phyloP scores from a whole-genome alignment of 352 stramenopile genomes.

The Elongisporangium senticosum region DNA sequence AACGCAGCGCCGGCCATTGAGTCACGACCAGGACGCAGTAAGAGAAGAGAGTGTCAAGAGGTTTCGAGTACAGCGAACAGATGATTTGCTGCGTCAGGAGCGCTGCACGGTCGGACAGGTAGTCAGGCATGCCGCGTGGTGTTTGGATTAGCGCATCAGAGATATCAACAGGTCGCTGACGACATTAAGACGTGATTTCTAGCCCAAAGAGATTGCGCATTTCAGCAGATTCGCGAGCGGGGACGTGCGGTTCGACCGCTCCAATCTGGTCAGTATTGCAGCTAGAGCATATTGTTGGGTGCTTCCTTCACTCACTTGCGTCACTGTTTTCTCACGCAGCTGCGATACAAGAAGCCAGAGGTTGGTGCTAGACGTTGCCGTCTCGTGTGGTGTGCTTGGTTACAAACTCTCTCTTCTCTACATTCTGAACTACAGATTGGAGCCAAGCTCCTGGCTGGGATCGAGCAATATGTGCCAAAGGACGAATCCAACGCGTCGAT shows the following conservation, averaged over 20 bases:
- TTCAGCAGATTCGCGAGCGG: conserved; percentile 55
- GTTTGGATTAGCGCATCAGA: not conserved
- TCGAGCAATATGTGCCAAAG: conserved; percentile 45
- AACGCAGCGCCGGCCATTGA: not conserved
- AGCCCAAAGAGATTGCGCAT: conserved; percentile 59
- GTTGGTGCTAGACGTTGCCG: not conserved
- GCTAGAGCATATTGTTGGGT: not conserved
- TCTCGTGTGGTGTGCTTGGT: not conserved
- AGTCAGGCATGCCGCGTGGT: not conserved
- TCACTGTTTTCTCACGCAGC: conserved; percentile 9
- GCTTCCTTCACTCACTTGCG: not conserved
- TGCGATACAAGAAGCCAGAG: conserved; percentile 25
- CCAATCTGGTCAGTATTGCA: conserved; percentile 41
- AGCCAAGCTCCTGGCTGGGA: conserved; percentile 49
- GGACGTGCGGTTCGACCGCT: conserved; percentile 47
- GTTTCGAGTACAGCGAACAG: conserved; percentile 16
- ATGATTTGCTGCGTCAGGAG: conserved; percentile 22
- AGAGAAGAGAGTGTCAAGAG: not conserved
- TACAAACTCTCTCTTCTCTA: conserved; percentile 6
- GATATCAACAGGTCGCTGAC: not conserved
- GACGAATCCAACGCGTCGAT: conserved; percentile 38
- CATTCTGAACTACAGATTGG: conserved; percentile 25
- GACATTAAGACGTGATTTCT: not conserved
- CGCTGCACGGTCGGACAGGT: conserved; percentile 15
- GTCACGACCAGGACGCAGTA: not conserved